A percentile compares a stretch with the other conserved stretches of the same genome.
These are phyloP conservation scores for Rhododendron kiyosumense DNA, from an alignment of 148 eudicot genomes.

Conservation along the genomic window DNA sequence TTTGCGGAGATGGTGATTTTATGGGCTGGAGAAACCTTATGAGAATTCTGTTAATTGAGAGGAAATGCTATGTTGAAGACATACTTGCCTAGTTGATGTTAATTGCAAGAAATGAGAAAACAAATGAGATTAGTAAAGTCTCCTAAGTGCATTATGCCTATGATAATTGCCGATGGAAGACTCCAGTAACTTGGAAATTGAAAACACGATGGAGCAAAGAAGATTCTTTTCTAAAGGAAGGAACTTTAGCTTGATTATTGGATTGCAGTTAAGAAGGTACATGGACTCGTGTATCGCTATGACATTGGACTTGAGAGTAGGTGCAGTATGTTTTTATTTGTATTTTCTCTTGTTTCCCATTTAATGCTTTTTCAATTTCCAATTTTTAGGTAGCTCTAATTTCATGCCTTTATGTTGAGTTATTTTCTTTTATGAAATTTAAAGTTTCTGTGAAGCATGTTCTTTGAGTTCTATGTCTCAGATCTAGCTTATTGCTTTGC, in stretches of 20 bases:
- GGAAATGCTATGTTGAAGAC: background rate
- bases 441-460: background rate
- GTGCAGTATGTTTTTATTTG: background rate
- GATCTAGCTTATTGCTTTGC: background rate
- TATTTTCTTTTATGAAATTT: background rate
- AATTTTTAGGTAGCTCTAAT: slow-evolving; percentile 2
- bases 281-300: slow-evolving; percentile 4
- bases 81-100: background rate
- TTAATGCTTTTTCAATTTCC: background rate
- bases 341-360: background rate
- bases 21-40: background rate
- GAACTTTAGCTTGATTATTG: background rate
- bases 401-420: background rate
- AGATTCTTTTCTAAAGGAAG: background rate
- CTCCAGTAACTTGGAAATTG: background rate
- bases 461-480: background rate
- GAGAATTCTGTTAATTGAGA: background rate
- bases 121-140: background rate
- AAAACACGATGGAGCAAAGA: background rate
- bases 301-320: background rate
- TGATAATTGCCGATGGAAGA: background rate
- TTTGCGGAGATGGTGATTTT: slow-evolving; percentile 20
- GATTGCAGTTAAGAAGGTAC: slow-evolving; percentile 3
- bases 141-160: background rate
- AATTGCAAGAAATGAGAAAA: background rate